A percentile compares a stretch with the other conserved stretches of the same genome.
Evolutionary conservation across 805 yeast genomes (phyloP).

Genomic region (Wickerhamiella domercqiae): DNA sequence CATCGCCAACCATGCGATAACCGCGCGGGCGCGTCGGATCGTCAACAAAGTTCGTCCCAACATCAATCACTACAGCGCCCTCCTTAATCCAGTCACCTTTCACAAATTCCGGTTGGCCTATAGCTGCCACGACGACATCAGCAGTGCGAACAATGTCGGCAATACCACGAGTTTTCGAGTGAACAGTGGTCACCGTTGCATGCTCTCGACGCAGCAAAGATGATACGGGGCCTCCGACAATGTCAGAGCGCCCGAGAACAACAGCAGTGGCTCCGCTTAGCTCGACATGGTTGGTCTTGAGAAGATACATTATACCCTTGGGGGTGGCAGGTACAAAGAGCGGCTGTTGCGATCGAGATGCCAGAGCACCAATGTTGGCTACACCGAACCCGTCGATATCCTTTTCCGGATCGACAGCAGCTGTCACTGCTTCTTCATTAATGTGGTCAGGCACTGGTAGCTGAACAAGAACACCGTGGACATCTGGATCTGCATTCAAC

Average conservation of each 20-base stretch:
- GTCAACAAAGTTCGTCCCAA: constrained; percentile 80
- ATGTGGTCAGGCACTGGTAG: constrained; percentile 74
- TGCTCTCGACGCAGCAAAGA: constrained; percentile 63
- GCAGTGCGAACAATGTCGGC: constrained; percentile 47
- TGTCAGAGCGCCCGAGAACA: constrained; percentile 88
- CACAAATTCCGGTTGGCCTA: constrained; percentile 73
- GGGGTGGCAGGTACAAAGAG: constrained; percentile 90
- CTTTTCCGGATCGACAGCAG: constrained; percentile 63
- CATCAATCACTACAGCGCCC: constrained; percentile 80
- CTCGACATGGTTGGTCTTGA: constrained; percentile 50
- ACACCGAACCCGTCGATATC: constrained; percentile 95
- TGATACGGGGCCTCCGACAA: constrained; percentile 90
- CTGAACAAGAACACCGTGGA: constrained; percentile 81
- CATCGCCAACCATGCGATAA: constrained; percentile 83
- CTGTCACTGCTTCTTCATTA: constrained; percentile 66
- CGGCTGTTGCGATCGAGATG: constrained; percentile 75
- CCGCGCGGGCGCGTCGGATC: constrained; percentile 68
- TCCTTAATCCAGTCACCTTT: constrained; percentile 78
- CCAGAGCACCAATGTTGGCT: constrained; percentile 75
- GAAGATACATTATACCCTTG: constrained; percentile 70
- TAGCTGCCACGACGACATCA: constrained; percentile 83
- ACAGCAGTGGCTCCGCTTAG: constrained; percentile 75
- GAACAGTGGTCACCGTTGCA: constrained; percentile 75
- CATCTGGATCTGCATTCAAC: constrained; percentile 57
- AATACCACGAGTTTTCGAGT: constrained; percentile 53